phyloP scores from a whole-genome alignment of 306 rosid genomes.

The Rosa lucieae region DNA sequence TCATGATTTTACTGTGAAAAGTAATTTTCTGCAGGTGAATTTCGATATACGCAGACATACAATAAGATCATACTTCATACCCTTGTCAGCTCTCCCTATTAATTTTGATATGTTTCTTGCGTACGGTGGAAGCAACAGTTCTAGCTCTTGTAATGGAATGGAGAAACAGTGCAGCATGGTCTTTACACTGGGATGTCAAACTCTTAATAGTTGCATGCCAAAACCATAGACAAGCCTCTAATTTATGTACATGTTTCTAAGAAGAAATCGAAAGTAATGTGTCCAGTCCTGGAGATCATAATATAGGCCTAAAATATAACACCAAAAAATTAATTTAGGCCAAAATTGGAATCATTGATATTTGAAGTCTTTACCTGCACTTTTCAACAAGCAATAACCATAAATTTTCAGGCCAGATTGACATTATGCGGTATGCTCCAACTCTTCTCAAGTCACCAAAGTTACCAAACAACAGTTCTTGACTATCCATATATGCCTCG shows the following conservation, averaged over 20 bases:
- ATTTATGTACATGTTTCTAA: too few species aligned
- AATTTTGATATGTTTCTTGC: constrained; percentile 39
- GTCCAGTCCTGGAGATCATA: too few species aligned
- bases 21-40: not conserved
- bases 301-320: too few species aligned
- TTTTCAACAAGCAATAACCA: too few species aligned
- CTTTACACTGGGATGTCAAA: constrained; percentile 29
- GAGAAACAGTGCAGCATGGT: constrained; percentile 33
- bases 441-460: constrained; percentile 4
- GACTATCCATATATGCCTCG: too few species aligned
- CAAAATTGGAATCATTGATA: too few species aligned
- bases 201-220: constrained; percentile 15
- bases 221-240: not conserved
- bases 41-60: constrained; percentile 29
- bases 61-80: constrained; percentile 25
- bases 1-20: not conserved
- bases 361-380: too few species aligned
- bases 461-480: too few species aligned
- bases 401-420: not conserved
- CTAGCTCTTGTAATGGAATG: constrained; percentile 37
- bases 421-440: constrained; percentile 34
- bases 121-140: constrained; percentile 32
- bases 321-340: too few species aligned
- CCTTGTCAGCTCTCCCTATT: constrained; percentile 45
- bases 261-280: too few species aligned